Base-by-base conservation (phyloP, 2,329 filamentous ascomycete species). In the Xylariales sp. region DNA sequence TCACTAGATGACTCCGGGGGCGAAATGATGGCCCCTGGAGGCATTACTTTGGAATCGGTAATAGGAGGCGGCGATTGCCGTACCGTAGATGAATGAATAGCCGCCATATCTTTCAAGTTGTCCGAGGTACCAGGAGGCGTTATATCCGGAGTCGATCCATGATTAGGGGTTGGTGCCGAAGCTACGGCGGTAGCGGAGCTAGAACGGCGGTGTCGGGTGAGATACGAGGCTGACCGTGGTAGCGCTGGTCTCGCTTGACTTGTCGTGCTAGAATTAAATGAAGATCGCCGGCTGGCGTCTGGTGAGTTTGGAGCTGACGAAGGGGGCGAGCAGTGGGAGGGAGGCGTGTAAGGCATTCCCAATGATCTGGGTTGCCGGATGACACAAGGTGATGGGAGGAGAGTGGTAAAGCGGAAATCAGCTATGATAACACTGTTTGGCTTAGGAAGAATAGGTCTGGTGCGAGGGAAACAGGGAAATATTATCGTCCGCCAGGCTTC, bases 1-100 rank as follows among this genome's bases (percentile, higher is more conserved):
- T 97, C 94, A 79, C 94, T 94, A 32, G 87, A 86, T 41, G 94
- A 97, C 75, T 97, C 95, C 9, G 95, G 95, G 43, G 95, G 95
- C 0, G 95, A 97, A 67, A 97, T 92, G 73, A 97, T 89, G 70
- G 93, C 94, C 69, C 93, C 93, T 69, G 89, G 88, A 49, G 94
- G 93, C 79, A 97, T 96, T 71, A 88, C 83, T 67, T 89, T 80
- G 32, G 83, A 86, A 81, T 93, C 89, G 70, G 90, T 93, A 70
- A 93, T 81, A 18, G 93, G 93, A n/a, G 93, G 91, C 16, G 93
- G 93, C 55, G 94, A 97, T 79, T 94, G 92, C 74, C 93, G 89
- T 69, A 97, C 83, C 80, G 89, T 93, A 49, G 67, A 70, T 46
- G 67, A 59, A 18, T 70, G 72, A 30, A 84, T 85, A 63, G 82